These are phyloP conservation scores for Papiliotrema terrestris DNA, from an alignment of 1,284 basidiomycete species.

Conservation along the genomic window DNA sequence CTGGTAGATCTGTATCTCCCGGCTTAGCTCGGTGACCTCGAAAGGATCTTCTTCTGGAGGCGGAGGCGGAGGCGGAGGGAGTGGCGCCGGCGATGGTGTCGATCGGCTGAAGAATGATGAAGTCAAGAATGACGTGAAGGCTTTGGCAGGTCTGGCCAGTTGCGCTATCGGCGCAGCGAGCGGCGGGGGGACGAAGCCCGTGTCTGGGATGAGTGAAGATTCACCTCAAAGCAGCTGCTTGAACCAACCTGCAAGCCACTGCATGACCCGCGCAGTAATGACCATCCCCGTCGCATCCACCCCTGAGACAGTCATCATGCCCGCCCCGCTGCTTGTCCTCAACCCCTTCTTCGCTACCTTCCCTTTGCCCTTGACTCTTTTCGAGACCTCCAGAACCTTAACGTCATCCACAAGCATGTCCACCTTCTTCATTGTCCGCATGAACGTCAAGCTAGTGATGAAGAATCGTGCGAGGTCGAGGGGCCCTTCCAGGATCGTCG, in stretches of 20 bases:
- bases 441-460: conserved; percentile 90
- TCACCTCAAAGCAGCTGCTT: background rate
- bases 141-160: conserved; percentile 50
- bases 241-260: conserved; percentile 55
- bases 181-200: conserved; percentile 55
- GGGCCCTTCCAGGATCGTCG: conserved; percentile 69
- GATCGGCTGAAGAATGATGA: conserved; percentile 55
- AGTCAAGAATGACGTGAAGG: conserved; percentile 74
- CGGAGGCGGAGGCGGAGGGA: conserved; percentile 34
- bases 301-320: conserved; percentile 66
- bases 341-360: conserved; percentile 56
- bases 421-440: conserved; percentile 72
- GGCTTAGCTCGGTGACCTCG: conserved; percentile 60
- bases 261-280: conserved; percentile 78
- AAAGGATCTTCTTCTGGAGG: conserved; percentile 55
- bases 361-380: conserved; percentile 61
- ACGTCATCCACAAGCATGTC: conserved; percentile 75
- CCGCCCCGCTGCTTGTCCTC: conserved; percentile 47
- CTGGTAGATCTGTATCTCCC: conserved; percentile 77
- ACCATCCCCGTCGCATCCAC: conserved; percentile 68
- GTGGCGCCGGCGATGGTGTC: conserved; percentile 45
- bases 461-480: conserved; percentile 89
- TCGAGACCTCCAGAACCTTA: conserved; percentile 69
- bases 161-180: conserved; percentile 32
- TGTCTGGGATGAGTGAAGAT: conserved; percentile 51